Evolutionary conservation across 371 early-diverging fungal species (phyloP), one percentile per base, ranked within the genome.

Genomic region (Mortierella sp.): DNA sequence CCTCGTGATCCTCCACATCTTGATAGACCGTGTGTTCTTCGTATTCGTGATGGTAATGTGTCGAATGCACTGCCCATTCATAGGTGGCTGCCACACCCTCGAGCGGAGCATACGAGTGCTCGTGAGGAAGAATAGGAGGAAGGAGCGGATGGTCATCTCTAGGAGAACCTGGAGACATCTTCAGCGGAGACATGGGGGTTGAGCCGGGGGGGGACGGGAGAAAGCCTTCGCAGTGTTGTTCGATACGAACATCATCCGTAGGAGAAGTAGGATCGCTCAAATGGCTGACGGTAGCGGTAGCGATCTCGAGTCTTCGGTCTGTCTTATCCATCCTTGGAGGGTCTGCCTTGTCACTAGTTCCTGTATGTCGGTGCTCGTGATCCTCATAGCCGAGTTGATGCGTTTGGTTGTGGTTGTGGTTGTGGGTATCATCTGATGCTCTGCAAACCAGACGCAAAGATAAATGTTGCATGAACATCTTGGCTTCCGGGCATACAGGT

Each of bases 151-250:
- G 47, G 38, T 13, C 18, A 28, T 48, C 58, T 42, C n/a, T 42
- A 8, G 61, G 38, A 19, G 45, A 53, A 7, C 51, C 47, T 21
- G 51, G 61, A 31, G 47, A 21, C 49, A 61, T 51, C 43, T 57
- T 62, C 28, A 64, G 57, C 43, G 74, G 74, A 1, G 74, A 68
- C 27, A 68, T 10, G 0, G 68, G 58, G 1, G 68, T 57, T 23
- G 74, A 73, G 23, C 64, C 64, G 31, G 74, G 68, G 7, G 68
- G 68, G 2, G 68, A 68, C 10, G 74, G 74, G 13, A 73, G 54
- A 31, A 48, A 73, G 10, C 54, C 60, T 3, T 63, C 54, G 46
- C 23, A 38, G 30, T 52, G 34, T 2, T n/a, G 30, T 18, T 57
- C 54, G 41, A 55, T 50, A 23, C 30, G 45, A 19, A n/a, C 41